Base-by-base conservation (phyloP, 2,329 filamentous ascomycete genomes). In the Drechslerella stenobrocha region DNA sequence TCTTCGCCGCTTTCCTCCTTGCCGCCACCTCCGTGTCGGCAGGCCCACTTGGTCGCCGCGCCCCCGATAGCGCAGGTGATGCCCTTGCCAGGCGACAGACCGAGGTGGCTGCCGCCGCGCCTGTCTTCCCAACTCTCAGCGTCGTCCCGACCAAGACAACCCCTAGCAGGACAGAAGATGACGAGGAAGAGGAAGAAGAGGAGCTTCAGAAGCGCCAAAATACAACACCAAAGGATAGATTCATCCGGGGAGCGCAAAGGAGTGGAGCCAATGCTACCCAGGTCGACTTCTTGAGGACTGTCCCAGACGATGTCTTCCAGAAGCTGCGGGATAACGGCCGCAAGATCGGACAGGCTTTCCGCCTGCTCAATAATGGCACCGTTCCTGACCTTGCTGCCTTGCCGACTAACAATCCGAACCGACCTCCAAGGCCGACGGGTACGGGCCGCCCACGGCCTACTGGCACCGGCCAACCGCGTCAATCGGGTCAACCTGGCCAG, bases 271-370 rank as follows among this genome's bases (percentile, higher is more conserved):
- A 52, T 18, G 11, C 34, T 26, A 34, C 18, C 6, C 46, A 52
- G 26, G 35, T 60, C 24, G 47, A 30, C 13, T 61, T 61, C 22
- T 11, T 61, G 18, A n/a, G 46, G 3, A 26, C 15, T 20, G 47
- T 61, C 28, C 42, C 57, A 6, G 57, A 46, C 2, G 57, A 52
- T 1, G 32, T 32, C 20, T 61, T 40, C 28, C 37, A 47, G 5
- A 52, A 61, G 42, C 34, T 61, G 40, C 42, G 18, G 20, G 51
- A 35, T 30, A 47, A 40, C 20, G 20, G 23, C 9, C 8, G 57
- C 13, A 61, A 61, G 30, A 32, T 61, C 18, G 35, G 40, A 15
- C 57, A 61, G 26, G 57, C 57, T 4, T 45, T 45, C 26, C 24
- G 15, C n/a, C 8, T 23, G 11, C 57, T 61, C 22, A 46, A 50